Conservation (phyloP, 2,329 filamentous ascomycete species). For the Cladosporium austrohemisphaericum region DNA sequence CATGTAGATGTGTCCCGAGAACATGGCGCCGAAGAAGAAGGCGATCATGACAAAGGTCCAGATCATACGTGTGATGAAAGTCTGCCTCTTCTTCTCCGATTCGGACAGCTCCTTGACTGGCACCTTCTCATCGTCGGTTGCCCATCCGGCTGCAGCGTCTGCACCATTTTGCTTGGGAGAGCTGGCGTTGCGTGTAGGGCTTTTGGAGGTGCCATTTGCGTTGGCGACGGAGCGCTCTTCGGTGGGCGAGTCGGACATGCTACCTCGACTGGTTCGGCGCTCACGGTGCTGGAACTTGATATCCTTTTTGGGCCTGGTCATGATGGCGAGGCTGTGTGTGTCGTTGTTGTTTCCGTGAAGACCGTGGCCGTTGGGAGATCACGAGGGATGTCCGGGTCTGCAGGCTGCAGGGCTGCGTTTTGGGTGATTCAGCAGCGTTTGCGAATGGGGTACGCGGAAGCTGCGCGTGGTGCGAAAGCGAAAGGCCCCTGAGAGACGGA, state of each 20-base stretch:
- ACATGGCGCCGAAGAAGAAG: constrained; percentile 85
- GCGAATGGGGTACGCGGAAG: constrained; percentile 9
- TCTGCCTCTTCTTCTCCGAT: constrained; percentile 98
- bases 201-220: constrained; percentile 47
- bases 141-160: constrained; percentile 30
- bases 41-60: constrained; percentile 98
- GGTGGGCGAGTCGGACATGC: constrained; percentile 54
- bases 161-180: constrained; percentile 25
- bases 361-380: too few species aligned
- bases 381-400: too few species aligned
- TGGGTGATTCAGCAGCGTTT: background rate
- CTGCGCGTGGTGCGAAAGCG: constrained; percentile 11
- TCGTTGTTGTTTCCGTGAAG: too few species aligned
- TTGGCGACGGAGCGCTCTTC: constrained; percentile 21
- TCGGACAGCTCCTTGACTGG: constrained; percentile 49
- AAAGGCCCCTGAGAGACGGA: background rate
- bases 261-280: constrained; percentile 58
- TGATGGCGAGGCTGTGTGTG: constrained; percentile 23
- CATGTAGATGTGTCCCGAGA: constrained; percentile 96
- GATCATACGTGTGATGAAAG: constrained; percentile 93
- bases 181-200: constrained; percentile 46
- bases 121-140: constrained; percentile 33
- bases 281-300: constrained; percentile 59
- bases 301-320: constrained; percentile 55
- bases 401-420: background rate